Base-by-base conservation (phyloP, 2,329 filamentous ascomycete species). In the Aaosphaeria pasadenensis region DNA sequence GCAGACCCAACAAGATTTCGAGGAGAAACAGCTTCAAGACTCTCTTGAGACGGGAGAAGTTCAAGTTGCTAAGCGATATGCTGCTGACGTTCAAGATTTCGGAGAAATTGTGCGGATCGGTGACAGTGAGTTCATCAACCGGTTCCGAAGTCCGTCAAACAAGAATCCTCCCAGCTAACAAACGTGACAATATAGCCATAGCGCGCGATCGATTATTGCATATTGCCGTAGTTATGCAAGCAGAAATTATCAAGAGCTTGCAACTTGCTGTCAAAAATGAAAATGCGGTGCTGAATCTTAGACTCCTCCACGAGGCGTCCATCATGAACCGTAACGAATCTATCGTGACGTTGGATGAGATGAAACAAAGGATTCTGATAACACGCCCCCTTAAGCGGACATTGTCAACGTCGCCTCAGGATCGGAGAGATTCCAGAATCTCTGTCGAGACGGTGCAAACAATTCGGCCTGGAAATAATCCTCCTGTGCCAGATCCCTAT, bases 191-290 rank as follows among this genome's bases (percentile, higher is more conserved):
- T 52, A 39, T 51, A 72, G 70, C 58, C 39, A 59, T 63, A 31
- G 69, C 70, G 9, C 58, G 67, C 45, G 63, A 73, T 39, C 66
- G 61, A 7, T 56, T 72, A 4, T 54, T 68, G 5, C 67, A 71
- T 47, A 65, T 74, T 24, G 64, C 69, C 11, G 59, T 73, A 6
- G 57, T 66, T n/a, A 59, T 74, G 48, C 70, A 74, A 49, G 64
- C 66, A 28, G 68, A 74, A 48, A 65, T 73, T 13, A 69, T 74
- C 41, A 62, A 64, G 43, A 63, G 63, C 43, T 54, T 74, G 17
- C 66, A 73, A 47, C 59, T 71, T 46, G 69, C 65, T n/a, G 57
- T 62, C 35, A 59, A 68, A 39, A 63, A 64, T 36, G 62, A 64
- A 29, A 56, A 62, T 40, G 63, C 63, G 0, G 53, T 62, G 7